Conservation (phyloP, 768 basidiomycete species). For the Dioszegia crocea region DNA sequence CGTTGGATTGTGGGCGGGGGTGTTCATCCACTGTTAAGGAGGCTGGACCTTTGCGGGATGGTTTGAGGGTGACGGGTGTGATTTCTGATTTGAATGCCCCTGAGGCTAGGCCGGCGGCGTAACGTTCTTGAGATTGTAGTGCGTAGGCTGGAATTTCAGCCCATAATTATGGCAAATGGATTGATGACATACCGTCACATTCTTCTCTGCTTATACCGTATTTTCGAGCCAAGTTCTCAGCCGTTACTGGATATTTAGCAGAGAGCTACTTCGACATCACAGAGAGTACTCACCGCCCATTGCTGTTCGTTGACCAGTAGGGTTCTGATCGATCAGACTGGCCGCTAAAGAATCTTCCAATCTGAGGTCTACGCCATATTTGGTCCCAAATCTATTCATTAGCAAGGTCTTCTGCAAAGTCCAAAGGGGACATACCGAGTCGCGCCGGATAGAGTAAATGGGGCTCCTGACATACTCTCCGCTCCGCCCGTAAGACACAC, state of each 20-base stretch:
- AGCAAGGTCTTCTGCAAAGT: background rate
- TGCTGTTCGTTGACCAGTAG: conserved; percentile 42
- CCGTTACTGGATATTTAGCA: conserved; percentile 39
- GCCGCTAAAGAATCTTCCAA: conserved; percentile 52
- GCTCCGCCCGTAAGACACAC: conserved; percentile 51
- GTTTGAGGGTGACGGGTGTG: conserved; percentile 35
- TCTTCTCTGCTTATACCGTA: conserved; percentile 51
- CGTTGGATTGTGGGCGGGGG: conserved; percentile 49
- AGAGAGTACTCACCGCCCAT: conserved; percentile 43
- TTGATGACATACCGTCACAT: conserved; percentile 43
- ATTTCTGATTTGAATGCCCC: conserved; percentile 46
- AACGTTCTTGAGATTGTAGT: conserved; percentile 49
- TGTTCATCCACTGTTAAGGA: conserved; percentile 48
- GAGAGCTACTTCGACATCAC: background rate
- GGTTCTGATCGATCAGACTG: conserved; percentile 50
- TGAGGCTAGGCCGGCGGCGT: conserved; percentile 37
- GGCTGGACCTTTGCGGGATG: conserved; percentile 35
- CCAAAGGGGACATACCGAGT: conserved; percentile 30
- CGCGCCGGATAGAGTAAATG: conserved; percentile 47
- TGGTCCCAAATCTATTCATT: conserved; percentile 42
- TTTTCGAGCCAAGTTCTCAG: conserved; percentile 52
- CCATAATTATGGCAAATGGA: background rate
- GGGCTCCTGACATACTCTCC: conserved; percentile 48
- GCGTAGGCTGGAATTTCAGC: conserved; percentile 38
- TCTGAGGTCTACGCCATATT: conserved; percentile 51